These are phyloP conservation scores for Trametes sp. DNA, from an alignment of 1,284 basidiomycete species.

Conservation along the genomic window DNA sequence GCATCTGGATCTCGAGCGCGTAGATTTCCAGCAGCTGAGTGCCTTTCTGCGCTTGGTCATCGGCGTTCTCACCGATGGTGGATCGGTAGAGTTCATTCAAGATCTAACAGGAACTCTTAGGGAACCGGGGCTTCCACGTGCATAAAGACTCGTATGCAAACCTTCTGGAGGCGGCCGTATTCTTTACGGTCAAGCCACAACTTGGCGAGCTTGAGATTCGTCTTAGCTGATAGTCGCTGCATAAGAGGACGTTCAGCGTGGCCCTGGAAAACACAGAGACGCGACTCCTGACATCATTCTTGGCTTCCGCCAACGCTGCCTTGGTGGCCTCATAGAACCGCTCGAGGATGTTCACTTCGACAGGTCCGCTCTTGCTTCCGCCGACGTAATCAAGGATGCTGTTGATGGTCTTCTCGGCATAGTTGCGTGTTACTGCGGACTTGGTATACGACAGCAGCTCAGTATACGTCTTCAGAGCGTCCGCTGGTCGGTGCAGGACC, in stretches of 20 bases:
- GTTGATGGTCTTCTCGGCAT: slow-evolving; percentile 98
- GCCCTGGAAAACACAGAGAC: neutral
- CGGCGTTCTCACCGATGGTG: slow-evolving; percentile 71
- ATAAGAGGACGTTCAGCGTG: slow-evolving; percentile 2
- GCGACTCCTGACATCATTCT: slow-evolving; percentile 83
- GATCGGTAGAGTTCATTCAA: slow-evolving; percentile 76
- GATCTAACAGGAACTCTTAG: slow-evolving; percentile 51
- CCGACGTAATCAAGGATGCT: slow-evolving; percentile 98
- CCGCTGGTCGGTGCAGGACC: slow-evolving; percentile 76
- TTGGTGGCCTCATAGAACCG: slow-evolving; percentile 96
- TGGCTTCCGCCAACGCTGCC: slow-evolving; percentile 88
- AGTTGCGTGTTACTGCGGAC: slow-evolving; percentile 89
- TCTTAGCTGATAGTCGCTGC: slow-evolving; percentile 93
- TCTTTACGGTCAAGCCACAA: slow-evolving; percentile 97
- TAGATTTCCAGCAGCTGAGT: slow-evolving; percentile 98
- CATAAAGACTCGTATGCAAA: slow-evolving; percentile 5
- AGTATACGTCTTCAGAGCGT: slow-evolving; percentile 88
- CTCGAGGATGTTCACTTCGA: slow-evolving; percentile 90
- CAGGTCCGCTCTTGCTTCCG: slow-evolving; percentile 83
- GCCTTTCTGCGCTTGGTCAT: slow-evolving; percentile 89
- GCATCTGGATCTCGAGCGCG: slow-evolving; percentile 99
- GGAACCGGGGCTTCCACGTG: neutral
- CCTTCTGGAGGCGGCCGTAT: slow-evolving; percentile 84
- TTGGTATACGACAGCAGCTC: slow-evolving; percentile 92
- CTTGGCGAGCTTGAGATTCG: slow-evolving; percentile 96